Evolutionary conservation across 768 basidiomycete genomes (phyloP).

Genomic region (Exidia glandulosa): DNA sequence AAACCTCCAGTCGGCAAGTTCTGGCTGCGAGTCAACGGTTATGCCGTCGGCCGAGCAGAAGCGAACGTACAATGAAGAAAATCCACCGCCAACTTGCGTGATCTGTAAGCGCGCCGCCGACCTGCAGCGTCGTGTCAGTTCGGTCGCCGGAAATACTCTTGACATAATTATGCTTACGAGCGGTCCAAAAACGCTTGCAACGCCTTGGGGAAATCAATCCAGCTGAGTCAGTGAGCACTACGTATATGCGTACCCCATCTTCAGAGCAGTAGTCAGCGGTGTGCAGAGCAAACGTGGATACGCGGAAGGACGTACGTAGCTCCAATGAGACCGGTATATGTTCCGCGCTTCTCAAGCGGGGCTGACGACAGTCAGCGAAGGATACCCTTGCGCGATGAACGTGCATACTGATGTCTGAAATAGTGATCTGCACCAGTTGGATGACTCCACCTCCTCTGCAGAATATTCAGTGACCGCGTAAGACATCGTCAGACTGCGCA

Average conservation of each 20-base stretch:
- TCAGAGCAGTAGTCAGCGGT: background rate
- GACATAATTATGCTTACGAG: constrained; percentile 16
- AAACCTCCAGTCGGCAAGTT: constrained; percentile 13
- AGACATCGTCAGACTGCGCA: no score
- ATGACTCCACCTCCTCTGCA: constrained; percentile 12
- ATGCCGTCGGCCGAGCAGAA: background rate
- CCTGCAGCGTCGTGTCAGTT: constrained; percentile 2
- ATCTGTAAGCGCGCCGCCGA: constrained; percentile 6
- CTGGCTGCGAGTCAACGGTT: background rate
- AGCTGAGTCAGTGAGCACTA: no score
- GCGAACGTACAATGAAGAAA: constrained; percentile 8
- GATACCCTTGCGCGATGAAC: background rate
- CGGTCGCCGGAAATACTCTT: background rate
- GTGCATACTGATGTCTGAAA: constrained; percentile 19
- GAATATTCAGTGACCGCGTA: no score
- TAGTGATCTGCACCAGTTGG: constrained; percentile 13
- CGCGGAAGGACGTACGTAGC: constrained; percentile 20
- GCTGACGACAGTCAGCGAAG: background rate
- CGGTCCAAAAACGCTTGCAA: constrained; percentile 18
- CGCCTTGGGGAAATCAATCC: no score
- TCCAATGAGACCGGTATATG: constrained; percentile 18
- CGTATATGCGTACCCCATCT: background rate
- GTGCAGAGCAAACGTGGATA: background rate
- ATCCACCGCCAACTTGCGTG: constrained; percentile 15
- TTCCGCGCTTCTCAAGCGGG: constrained; percentile 14